phyloP scores from a whole-genome alignment of 1,139 yeast species.

The Hansenula lynferdii region DNA sequence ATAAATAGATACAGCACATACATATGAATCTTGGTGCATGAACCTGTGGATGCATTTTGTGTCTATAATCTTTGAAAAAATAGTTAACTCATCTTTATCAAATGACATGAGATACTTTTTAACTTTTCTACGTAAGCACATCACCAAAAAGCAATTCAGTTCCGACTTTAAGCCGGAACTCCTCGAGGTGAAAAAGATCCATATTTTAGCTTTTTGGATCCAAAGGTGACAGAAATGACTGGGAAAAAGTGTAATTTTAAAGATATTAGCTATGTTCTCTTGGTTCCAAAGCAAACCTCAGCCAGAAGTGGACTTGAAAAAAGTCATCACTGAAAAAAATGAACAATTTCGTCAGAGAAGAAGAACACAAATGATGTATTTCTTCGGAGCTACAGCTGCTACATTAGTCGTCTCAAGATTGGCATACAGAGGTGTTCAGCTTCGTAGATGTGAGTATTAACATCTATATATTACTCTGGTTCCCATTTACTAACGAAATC shows the following conservation, averaged over 20 bases:
- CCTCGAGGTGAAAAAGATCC: too few relatives aligned
- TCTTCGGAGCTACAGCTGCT: conserved; percentile 67
- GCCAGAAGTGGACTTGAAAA: conserved; percentile 9
- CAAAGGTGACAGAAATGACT: too few relatives aligned
- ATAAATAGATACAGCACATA: too few relatives aligned
- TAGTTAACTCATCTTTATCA: too few relatives aligned
- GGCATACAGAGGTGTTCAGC: conserved; percentile 68
- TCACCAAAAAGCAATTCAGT: too few relatives aligned
- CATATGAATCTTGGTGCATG: conserved; percentile 36
- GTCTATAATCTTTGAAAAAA: too few relatives aligned
- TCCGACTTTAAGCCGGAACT: too few relatives aligned
- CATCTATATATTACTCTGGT: neutral
- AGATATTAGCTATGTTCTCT: neutral
- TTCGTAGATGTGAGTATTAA: conserved; percentile 54
- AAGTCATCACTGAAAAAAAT: conserved; percentile 10
- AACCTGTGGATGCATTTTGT: conserved; percentile 38
- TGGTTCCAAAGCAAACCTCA: neutral
- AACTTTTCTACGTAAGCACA: too few relatives aligned
- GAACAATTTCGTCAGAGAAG: conserved; percentile 38
- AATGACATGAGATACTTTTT: too few relatives aligned
- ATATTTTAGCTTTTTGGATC: too few relatives aligned
- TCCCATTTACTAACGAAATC: neutral
- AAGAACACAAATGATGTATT: conserved; percentile 65
- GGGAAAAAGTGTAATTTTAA: too few relatives aligned
- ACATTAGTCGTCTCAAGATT: conserved; percentile 70